A percentile compares a stretch with the other conserved stretches of the same genome.
These are phyloP conservation scores for Calonectria fujianensis DNA, from an alignment of 2,329 filamentous ascomycete genomes.

Conservation along the genomic window DNA sequence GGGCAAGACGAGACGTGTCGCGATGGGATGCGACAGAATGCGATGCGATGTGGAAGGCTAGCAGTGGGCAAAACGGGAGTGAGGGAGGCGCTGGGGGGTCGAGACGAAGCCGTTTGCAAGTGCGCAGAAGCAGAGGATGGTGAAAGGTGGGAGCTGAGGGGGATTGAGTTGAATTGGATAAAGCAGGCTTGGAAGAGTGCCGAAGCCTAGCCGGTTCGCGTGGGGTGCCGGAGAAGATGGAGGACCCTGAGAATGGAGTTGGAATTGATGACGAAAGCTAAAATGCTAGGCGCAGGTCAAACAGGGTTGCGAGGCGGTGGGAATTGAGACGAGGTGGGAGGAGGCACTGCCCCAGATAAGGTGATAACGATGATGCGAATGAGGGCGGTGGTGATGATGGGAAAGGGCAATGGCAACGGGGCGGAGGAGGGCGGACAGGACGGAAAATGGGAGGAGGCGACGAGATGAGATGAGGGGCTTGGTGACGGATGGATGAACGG, in stretches of 20 bases:
- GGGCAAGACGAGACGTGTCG: constrained; percentile 46
- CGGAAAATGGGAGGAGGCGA: constrained; percentile 43
- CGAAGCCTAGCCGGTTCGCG: constrained; percentile 49
- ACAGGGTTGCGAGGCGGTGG: constrained; percentile 45
- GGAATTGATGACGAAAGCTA: constrained; percentile 50
- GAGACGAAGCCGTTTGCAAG: constrained; percentile 37
- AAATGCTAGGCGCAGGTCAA: constrained; percentile 50
- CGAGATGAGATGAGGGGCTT: constrained; percentile 34
- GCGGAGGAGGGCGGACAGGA: constrained; percentile 21
- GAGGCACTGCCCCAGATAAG: constrained; percentile 16
- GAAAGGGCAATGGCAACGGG: constrained; percentile 30
- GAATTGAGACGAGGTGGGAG: constrained; percentile 43
- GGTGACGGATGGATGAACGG: constrained; percentile 20
- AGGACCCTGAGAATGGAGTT: constrained; percentile 46
- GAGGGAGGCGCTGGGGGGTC: constrained; percentile 7
- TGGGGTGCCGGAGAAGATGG: constrained; percentile 40
- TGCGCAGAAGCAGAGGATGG: constrained; percentile 39
- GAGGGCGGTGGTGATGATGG: constrained; percentile 23
- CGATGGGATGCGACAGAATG: constrained; percentile 43
- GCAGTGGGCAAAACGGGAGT: constrained; percentile 4
- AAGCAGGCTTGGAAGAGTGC: constrained; percentile 44
- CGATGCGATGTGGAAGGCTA: constrained; percentile 41
- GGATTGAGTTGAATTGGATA: constrained; percentile 40
- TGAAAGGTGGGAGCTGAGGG: constrained; percentile 37
- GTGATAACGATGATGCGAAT: constrained; percentile 31